A percentile compares a stretch with the other conserved stretches of the same genome.
Evolutionary conservation across 2,329 filamentous ascomycete genomes (phyloP).

Genomic region (Aspergillus sp.): DNA sequence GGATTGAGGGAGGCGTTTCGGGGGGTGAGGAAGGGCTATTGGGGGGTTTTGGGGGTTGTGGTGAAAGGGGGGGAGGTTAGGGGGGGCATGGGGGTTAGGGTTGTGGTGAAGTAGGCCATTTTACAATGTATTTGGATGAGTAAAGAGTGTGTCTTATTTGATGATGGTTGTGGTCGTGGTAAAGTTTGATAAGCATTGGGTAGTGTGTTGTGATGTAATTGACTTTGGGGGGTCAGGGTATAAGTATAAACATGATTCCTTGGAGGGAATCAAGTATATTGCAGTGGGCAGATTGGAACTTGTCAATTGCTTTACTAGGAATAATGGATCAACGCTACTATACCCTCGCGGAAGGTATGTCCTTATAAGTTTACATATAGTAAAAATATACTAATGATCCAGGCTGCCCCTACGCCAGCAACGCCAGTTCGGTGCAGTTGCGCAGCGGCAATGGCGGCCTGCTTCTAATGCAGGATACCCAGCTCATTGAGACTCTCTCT

Average conservation of each 20-base stretch:
- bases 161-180: no score
- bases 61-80: conserved; percentile 14
- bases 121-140: no score
- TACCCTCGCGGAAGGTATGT: not conserved
- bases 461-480: not conserved
- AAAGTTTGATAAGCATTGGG: no score
- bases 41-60: conserved; percentile 21
- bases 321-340: not conserved
- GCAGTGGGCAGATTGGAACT: no score
- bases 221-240: no score
- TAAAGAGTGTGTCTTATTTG: no score
- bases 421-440: not conserved
- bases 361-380: not conserved
- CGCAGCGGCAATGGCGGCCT: not conserved
- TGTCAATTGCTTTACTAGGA: not conserved
- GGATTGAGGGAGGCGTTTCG: conserved; percentile 15
- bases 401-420: not conserved
- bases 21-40: conserved; percentile 10
- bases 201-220: no score
- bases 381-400: not conserved
- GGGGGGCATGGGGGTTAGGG: conserved; percentile 15
- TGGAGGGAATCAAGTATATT: no score
- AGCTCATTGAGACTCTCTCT: not conserved
- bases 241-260: no score
- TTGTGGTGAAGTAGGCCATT: not conserved